These are phyloP conservation scores for Oryza coarctata DNA, from an alignment of 176 grass and related monocot species.

Conservation along the genomic window DNA sequence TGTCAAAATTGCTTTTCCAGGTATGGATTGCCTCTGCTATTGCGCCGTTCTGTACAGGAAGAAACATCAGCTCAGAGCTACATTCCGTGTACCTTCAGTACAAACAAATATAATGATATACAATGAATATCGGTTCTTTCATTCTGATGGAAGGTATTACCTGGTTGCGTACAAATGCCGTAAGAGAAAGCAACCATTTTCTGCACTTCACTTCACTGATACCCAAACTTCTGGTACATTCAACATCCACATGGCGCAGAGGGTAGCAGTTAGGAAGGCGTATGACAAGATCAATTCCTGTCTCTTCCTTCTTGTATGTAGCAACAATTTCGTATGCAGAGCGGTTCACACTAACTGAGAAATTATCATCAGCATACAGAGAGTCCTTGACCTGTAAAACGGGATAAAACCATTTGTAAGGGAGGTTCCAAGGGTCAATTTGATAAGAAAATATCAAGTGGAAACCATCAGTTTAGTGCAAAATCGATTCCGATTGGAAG, in stretches of 20 bases:
- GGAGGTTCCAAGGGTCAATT: neutral
- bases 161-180: slow-evolving; percentile 81
- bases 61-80: neutral
- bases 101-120: neutral
- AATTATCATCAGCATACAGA: slow-evolving; percentile 74
- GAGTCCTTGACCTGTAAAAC: slow-evolving; percentile 69
- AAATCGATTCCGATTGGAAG: neutral
- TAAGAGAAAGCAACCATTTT: slow-evolving; percentile 90
- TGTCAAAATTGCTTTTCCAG: slow-evolving; percentile 94
- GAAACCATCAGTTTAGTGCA: neutral
- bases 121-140: neutral
- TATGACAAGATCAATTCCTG: slow-evolving; percentile 92
- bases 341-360: slow-evolving; percentile 78
- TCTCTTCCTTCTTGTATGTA: slow-evolving; percentile 98
- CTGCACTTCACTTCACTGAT: slow-evolving; percentile 88
- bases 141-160: slow-evolving; percentile 14
- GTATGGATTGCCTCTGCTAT: slow-evolving; percentile 83
- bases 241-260: slow-evolving; percentile 85
- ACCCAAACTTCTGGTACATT: slow-evolving; percentile 79
- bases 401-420: neutral
- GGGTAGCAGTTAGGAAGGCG: slow-evolving; percentile 80
- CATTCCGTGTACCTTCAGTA: too few relatives aligned
- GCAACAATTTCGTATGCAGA: slow-evolving; percentile 84
- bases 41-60: slow-evolving; percentile 61
- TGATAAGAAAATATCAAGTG: neutral